Evolutionary conservation across 306 rosid species (phyloP).

Genomic region (Glycine soja): DNA sequence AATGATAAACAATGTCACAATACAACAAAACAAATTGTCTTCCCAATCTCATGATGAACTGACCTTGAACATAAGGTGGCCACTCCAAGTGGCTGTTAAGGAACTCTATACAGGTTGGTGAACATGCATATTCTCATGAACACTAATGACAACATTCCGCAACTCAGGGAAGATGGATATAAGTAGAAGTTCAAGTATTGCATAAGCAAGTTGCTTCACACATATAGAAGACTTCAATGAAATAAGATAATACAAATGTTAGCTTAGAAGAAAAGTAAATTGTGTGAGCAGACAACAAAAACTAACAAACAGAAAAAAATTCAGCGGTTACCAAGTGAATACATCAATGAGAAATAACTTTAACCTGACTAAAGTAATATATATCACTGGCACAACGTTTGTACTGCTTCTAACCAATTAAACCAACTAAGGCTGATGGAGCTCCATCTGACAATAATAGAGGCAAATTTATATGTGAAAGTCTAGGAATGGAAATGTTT

Average conservation of each 20-base stretch:
- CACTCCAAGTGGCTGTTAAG: conserved; percentile 39
- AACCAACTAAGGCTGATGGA: conserved; percentile 88
- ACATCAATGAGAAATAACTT: conserved; percentile 41
- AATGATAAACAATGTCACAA: conserved; percentile 20
- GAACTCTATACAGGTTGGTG: conserved; percentile 66
- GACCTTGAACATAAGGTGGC: conserved; percentile 15
- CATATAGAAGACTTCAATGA: conserved; percentile 80
- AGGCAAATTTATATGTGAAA: conserved; percentile 8
- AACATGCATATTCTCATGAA: conserved; percentile 65
- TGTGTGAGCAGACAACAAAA: background rate
- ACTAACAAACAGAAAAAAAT: conserved; percentile 10
- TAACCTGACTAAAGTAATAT: conserved; percentile 91
- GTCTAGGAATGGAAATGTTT: background rate
- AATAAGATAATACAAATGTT: background rate
- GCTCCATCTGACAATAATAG: conserved; percentile 77
- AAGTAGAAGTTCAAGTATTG: conserved; percentile 77
- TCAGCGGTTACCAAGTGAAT: background rate
- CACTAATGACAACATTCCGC: conserved; percentile 65
- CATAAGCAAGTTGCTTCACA: conserved; percentile 88
- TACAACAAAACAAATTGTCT: conserved; percentile 15
- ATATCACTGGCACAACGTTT: conserved; percentile 91
- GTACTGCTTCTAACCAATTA: conserved; percentile 88
- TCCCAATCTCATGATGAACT: conserved; percentile 26
- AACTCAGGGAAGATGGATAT: conserved; percentile 92
- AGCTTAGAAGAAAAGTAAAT: background rate